Conservation (phyloP, 2,329 filamentous ascomycete genomes). For the Plenodomus biglobosus region DNA sequence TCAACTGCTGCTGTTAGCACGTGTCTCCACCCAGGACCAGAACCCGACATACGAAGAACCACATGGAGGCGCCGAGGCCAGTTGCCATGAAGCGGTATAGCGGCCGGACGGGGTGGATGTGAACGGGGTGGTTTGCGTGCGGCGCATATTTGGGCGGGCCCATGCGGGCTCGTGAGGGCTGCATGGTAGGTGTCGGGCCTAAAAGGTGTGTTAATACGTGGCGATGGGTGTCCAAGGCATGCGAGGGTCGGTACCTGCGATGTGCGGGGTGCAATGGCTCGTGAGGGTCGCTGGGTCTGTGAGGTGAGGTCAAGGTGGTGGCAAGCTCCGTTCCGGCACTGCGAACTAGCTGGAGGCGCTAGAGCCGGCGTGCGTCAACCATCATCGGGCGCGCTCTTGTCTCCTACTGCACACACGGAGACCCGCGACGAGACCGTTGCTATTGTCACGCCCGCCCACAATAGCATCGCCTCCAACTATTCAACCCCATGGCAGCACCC, state of each 20-base stretch:
- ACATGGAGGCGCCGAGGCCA: slow-evolving; percentile 91
- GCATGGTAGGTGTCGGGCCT: slow-evolving; percentile 33
- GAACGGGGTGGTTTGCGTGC: slow-evolving; percentile 53
- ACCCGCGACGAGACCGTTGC: slow-evolving; percentile 8
- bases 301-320: slow-evolving; percentile 27
- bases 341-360: slow-evolving; percentile 19
- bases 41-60: slow-evolving; percentile 82
- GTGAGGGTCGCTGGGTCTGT: slow-evolving; percentile 15
- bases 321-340: slow-evolving; percentile 12
- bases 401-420: no score
- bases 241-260: slow-evolving; percentile 21
- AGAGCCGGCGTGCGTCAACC: slow-evolving; percentile 16
- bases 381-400: slow-evolving; percentile 22
- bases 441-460: slow-evolving; percentile 18
- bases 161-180: slow-evolving; percentile 34
- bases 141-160: slow-evolving; percentile 45
- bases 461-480: slow-evolving; percentile 15
- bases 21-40: not conserved
- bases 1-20: slow-evolving; percentile 61
- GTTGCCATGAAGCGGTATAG: slow-evolving; percentile 86
- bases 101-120: slow-evolving; percentile 63
- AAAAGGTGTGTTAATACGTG: not conserved
- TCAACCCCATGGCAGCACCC: slow-evolving; percentile 26
- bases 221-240: not conserved
- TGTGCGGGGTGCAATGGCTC: slow-evolving; percentile 37